phyloP scores from a whole-genome alignment of 768 basidiomycete species.

The Amyloporia xantha region DNA sequence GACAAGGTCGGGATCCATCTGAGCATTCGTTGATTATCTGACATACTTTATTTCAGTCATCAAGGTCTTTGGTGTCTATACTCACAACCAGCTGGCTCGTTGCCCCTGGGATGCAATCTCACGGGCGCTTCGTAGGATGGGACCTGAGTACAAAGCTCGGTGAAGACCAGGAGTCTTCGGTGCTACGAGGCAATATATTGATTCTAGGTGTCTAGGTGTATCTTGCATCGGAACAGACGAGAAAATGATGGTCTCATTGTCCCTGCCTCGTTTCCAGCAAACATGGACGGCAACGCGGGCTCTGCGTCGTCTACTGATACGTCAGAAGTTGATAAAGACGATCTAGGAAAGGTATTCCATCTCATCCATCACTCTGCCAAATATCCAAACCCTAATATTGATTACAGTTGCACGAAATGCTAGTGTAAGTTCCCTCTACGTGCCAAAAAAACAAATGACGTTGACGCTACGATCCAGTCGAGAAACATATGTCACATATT shows the following conservation, averaged over 20 bases:
- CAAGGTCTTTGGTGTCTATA: conserved; percentile 42
- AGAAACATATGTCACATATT: conserved; percentile 21
- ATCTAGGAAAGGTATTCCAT: conserved; percentile 37
- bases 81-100: conserved; percentile 36
- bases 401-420: conserved; percentile 47
- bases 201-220: background rate
- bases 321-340: conserved; percentile 33
- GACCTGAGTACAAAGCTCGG: background rate
- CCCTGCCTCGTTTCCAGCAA: conserved; percentile 45
- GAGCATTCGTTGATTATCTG: too few species aligned
- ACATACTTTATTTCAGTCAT: conserved; percentile 27
- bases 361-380: background rate
- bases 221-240: background rate
- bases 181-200: background rate
- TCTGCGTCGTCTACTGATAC: too few species aligned
- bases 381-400: background rate
- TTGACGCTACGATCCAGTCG: conserved; percentile 10
- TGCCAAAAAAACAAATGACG: background rate
- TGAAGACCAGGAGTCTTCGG: background rate
- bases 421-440: conserved; percentile 36
- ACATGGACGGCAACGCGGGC: too few species aligned
- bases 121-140: background rate
- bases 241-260: conserved; percentile 28
- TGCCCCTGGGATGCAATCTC: conserved; percentile 34
- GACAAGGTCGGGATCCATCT: conserved; percentile 23